Evolutionary conservation across 176 grass and related monocot genomes (phyloP), one percentile per base, ranked within the genome.

Genomic region (Juncus inflexus): DNA sequence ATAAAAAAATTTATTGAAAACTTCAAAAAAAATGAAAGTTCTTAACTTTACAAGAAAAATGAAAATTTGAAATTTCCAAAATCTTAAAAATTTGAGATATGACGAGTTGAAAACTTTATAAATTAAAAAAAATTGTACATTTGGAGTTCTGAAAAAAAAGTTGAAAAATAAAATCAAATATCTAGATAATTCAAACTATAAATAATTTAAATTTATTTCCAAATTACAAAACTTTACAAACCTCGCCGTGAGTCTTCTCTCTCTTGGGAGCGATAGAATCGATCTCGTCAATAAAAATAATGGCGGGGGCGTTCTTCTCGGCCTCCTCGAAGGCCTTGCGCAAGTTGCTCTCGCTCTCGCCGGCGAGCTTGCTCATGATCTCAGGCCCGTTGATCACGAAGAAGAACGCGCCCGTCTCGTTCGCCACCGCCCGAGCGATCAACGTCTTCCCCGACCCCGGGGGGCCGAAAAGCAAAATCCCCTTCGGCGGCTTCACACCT

Each of bases 281-380:
- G 9, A 95, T 64, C 77, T 95, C 85, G 69, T 89, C 85, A 61
- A 95, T 89, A 65, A 89, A 89, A 75, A 95, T 95, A 35, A 95
- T 95, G 13, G 90, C 82, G n/a, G 90, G 85, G 2, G 90, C 90
- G 61, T 95, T 95, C 68, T 89, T 89, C 61, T 95, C 90, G 3
- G 90, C 90, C 76, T 95, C 90, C 55, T 95, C 90, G 51, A 90
- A 95, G 2, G 90, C 90, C 64, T 92, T 92, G 15, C 89, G 79
- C 15, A 92, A 76, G 81, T 92, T 92, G 52, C 81, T 92, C 66
- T 92, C 89, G 66, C 81, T 87, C 73, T 92, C 89, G 68, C 89
- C 89, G 52, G 89, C 84, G 43, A 92, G 66, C 62, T 92, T 92
- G 49, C 84, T 84, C 84, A 92, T 92, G 49, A 92, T 92, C 66